Conservation (phyloP, 768 basidiomycete genomes). For the Phylloporus rhodoxanthus region DNA sequence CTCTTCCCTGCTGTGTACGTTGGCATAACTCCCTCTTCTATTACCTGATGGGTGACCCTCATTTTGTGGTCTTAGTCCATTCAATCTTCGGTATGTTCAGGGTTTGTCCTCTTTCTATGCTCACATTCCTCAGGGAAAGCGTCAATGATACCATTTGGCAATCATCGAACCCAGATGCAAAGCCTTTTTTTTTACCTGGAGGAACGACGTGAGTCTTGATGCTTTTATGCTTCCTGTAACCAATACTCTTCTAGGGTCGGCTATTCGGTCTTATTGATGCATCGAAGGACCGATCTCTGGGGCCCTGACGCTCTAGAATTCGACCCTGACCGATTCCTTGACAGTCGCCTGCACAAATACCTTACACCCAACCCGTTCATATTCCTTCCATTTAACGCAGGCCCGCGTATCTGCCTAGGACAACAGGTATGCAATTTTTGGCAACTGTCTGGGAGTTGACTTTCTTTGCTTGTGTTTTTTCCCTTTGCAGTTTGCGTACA, state of each 20-base stretch:
- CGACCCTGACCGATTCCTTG: constrained; percentile 39
- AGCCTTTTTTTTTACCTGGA: constrained; percentile 29
- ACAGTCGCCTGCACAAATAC: constrained; percentile 31
- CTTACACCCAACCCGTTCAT: constrained; percentile 37
- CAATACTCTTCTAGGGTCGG: constrained; percentile 13
- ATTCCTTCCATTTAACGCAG: constrained; percentile 40
- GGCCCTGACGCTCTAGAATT: constrained; percentile 34
- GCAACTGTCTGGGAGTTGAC: not conserved
- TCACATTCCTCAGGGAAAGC: constrained; percentile 11
- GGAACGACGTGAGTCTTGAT: constrained; percentile 15
- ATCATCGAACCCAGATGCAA: constrained; percentile 14
- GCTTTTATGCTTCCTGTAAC: not conserved
- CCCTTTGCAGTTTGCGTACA: constrained; percentile 30
- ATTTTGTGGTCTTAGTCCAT: constrained; percentile 20
- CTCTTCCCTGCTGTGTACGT: constrained; percentile 32
- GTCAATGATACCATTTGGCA: constrained; percentile 23
- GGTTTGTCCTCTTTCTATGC: not conserved
- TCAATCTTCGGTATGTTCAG: constrained; percentile 28
- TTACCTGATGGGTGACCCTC: not conserved
- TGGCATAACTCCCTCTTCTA: not conserved
- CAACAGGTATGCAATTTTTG: constrained; percentile 28
- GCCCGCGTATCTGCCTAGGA: constrained; percentile 35
- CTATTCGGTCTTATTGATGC: constrained; percentile 30
- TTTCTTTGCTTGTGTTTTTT: not conserved
- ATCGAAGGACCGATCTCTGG: constrained; percentile 35